A percentile compares a stretch with the other conserved stretches of the same genome.
These are phyloP conservation scores for Abelmoschus esculentus DNA, from an alignment of 345 rosid species.

Conservation along the genomic window DNA sequence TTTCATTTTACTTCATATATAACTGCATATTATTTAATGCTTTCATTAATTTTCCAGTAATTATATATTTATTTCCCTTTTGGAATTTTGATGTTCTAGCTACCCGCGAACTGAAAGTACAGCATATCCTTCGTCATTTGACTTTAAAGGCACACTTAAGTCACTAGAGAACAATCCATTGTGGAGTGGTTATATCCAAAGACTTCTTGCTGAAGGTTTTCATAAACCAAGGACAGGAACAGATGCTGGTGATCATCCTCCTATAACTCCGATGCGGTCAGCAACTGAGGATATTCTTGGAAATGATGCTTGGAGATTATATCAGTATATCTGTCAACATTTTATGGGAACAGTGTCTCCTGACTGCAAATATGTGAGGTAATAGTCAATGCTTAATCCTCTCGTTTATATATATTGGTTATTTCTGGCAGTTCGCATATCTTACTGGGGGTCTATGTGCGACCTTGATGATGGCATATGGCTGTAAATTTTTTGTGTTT, in stretches of 20 bases:
- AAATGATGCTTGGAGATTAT: conserved; percentile 86
- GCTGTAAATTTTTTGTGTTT: conserved; percentile 5
- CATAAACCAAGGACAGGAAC: conserved; percentile 65
- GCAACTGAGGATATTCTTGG: conserved; percentile 70
- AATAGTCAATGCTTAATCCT: conserved; percentile 10
- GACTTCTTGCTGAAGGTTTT: conserved; percentile 60
- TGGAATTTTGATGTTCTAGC: conserved; percentile 28
- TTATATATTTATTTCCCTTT: not conserved
- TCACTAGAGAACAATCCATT: conserved; percentile 46
- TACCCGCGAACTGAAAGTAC: conserved; percentile 98
- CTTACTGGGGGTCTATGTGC: not conserved
- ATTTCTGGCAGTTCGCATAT: not conserved
- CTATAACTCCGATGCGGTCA: conserved; percentile 79
- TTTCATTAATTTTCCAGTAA: not conserved
- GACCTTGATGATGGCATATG: not conserved
- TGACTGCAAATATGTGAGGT: conserved; percentile 86
- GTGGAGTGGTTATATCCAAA: conserved; percentile 51
- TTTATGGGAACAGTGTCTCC: conserved; percentile 88
- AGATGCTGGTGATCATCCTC: conserved; percentile 99
- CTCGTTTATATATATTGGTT: not conserved
- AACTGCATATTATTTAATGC: not conserved
- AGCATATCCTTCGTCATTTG: conserved; percentile 89
- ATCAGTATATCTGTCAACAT: conserved; percentile 88
- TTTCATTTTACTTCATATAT: not conserved
- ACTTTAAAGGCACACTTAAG: conserved; percentile 69